Evolutionary conservation across 306 rosid species (phyloP).

Genomic region (Trifolium subterraneum): DNA sequence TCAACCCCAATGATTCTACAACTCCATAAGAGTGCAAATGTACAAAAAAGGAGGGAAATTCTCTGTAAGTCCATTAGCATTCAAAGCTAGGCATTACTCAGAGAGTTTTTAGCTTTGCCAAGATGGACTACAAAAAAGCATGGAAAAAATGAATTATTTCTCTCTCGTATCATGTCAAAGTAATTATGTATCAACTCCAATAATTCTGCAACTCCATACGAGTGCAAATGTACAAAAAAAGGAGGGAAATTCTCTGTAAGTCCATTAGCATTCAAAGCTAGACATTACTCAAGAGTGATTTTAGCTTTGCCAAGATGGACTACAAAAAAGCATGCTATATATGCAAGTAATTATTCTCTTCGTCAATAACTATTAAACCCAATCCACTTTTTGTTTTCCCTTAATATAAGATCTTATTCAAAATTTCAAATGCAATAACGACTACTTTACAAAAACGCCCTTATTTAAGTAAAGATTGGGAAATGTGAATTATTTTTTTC

Average conservation of each 20-base stretch:
- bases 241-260: conserved; percentile 42
- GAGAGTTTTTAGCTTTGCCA: conserved; percentile 68
- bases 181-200: conserved; percentile 42
- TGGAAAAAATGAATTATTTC: too few species aligned
- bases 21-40: conserved; percentile 33
- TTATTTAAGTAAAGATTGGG: too few species aligned
- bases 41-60: conserved; percentile 51
- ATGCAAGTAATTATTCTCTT: too few species aligned
- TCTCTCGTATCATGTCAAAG: too few species aligned
- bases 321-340: too few species aligned
- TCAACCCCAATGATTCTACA: conserved; percentile 51
- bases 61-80: conserved; percentile 61
- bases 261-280: conserved; percentile 75
- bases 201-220: conserved; percentile 43
- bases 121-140: background rate
- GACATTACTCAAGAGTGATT: conserved; percentile 49
- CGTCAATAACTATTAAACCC: too few species aligned
- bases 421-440: too few species aligned
- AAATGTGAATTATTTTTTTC: too few species aligned
- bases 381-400: too few species aligned
- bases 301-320: conserved; percentile 64
- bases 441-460: too few species aligned
- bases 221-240: conserved; percentile 47
- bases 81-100: conserved; percentile 59
- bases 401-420: too few species aligned